phyloP scores from a whole-genome alignment of 768 basidiomycete species.

The Mycena crocata region DNA sequence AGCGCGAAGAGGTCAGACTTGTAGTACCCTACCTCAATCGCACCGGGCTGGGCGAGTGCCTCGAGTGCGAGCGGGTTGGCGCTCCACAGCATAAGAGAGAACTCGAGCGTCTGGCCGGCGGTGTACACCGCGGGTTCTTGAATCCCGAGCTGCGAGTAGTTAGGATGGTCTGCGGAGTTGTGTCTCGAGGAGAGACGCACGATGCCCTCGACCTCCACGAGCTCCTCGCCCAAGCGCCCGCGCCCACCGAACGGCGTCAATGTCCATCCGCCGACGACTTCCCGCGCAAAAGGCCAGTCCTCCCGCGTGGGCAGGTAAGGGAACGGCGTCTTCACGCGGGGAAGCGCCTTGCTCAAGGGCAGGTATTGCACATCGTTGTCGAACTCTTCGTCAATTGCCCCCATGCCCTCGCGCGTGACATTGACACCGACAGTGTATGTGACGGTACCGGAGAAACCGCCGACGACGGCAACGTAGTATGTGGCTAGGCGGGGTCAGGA shows the following conservation, averaged over 20 bases:
- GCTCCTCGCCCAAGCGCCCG: conserved; percentile 24
- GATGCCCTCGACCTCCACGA: conserved; percentile 29
- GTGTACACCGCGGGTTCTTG: conserved; percentile 29
- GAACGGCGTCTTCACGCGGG: conserved; percentile 19
- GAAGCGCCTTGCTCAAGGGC: conserved; percentile 17
- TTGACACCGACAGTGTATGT: conserved; percentile 25
- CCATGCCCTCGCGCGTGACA: conserved; percentile 24
- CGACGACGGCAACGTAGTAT: conserved; percentile 10
- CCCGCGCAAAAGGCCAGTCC: conserved; percentile 31
- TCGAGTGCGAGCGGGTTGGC: conserved; percentile 20
- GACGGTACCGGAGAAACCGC: conserved; percentile 18
- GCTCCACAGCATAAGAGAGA: conserved; percentile 30
- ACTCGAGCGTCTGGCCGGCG: conserved; percentile 25
- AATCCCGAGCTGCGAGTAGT: conserved; percentile 15
- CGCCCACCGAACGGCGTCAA: conserved; percentile 32
- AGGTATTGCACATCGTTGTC: conserved; percentile 24
- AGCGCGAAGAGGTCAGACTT: conserved; percentile 25
- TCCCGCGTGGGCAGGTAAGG: conserved; percentile 30
- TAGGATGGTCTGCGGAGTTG: neutral
- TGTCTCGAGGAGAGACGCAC: conserved; percentile 1
- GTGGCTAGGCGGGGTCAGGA: neutral
- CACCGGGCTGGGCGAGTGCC: conserved; percentile 30
- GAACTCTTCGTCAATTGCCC: conserved; percentile 27
- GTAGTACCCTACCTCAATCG: conserved; percentile 23
- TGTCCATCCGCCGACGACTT: conserved; percentile 30